Evolutionary conservation across 2,329 filamentous ascomycete genomes (phyloP).

Genomic region (Hypoxylon sp.): DNA sequence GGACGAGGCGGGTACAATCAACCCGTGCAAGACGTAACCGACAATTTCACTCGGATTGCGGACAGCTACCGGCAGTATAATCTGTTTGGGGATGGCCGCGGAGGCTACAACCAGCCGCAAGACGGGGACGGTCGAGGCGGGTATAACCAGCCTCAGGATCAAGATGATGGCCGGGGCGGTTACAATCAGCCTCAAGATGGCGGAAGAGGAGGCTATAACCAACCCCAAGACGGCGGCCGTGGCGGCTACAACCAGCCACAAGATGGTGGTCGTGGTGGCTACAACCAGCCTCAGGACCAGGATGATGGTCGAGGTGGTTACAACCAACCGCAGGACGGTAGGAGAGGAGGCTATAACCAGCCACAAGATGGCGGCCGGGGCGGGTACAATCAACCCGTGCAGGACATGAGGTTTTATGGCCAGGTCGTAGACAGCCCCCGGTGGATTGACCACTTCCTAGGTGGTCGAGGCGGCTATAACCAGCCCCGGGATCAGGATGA

Average conservation of each 20-base stretch:
- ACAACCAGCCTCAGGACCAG: too few species aligned
- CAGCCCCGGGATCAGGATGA: background rate
- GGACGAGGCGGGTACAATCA: background rate
- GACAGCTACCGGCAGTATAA: too few species aligned
- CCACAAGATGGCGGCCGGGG: background rate
- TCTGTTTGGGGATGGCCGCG: too few species aligned
- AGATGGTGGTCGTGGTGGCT: background rate
- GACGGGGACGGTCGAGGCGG: background rate
- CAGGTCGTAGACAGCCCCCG: too few species aligned
- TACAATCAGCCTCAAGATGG: background rate
- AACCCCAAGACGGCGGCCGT: background rate
- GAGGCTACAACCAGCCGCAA: too few species aligned
- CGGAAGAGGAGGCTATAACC: background rate
- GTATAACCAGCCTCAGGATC: background rate
- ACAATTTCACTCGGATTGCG: too few species aligned
- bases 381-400: background rate
- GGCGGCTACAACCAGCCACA: background rate
- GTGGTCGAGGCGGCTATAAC: background rate
- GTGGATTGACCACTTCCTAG: too few species aligned
- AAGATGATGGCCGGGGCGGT: background rate
- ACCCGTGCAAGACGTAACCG: too few species aligned
- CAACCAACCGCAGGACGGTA: too few species aligned
- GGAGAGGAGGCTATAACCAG: background rate
- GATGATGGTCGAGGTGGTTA: background rate
- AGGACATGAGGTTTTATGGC: too few species aligned